Evolutionary conservation across 495 filamentous ascomycete species (phyloP).

Genomic region (Aspergillus haitiensis): DNA sequence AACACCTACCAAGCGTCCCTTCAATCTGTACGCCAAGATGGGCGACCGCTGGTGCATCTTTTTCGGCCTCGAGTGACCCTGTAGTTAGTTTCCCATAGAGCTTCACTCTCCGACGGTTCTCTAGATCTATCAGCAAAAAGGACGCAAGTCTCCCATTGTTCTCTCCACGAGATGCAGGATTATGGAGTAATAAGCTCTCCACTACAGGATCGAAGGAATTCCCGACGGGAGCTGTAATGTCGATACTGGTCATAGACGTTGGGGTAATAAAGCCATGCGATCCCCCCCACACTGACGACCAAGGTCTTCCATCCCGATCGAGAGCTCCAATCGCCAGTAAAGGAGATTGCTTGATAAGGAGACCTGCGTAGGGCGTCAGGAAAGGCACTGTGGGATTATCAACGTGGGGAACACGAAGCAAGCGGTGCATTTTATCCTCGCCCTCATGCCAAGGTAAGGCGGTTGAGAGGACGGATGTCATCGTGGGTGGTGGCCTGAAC

Average conservation of each 20-base stretch:
- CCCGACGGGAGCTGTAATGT: constrained; percentile 59
- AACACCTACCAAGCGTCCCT: constrained; percentile 59
- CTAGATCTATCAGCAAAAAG: constrained; percentile 66
- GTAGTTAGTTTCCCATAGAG: constrained; percentile 62
- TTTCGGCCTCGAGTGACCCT: constrained; percentile 46
- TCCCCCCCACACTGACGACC: constrained; percentile 75
- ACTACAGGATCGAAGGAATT: constrained; percentile 64
- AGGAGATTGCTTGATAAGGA: constrained; percentile 56
- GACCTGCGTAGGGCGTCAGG: constrained; percentile 53
- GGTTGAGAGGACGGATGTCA: constrained; percentile 43
- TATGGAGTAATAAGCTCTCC: constrained; percentile 45
- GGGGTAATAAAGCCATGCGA: constrained; percentile 63
- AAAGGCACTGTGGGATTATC: constrained; percentile 63
- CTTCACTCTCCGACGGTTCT: constrained; percentile 65
- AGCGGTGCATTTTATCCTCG: constrained; percentile 49
- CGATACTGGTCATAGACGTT: constrained; percentile 57
- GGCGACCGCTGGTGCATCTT: constrained; percentile 40
- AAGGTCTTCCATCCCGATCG: constrained; percentile 62
- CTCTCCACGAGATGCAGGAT: constrained; percentile 40
- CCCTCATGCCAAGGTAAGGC: constrained; percentile 52
- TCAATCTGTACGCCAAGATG: constrained; percentile 67
- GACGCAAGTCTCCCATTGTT: constrained; percentile 49
- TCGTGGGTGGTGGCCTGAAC: constrained; percentile 21
- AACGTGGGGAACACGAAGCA: constrained; percentile 44
- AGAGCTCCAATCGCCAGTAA: constrained; percentile 70